Percentiles rank a stretch among this genome's conserved stretches.
phyloP scores from a whole-genome alignment of 306 rosid genomes.

The Datisca glomerata region DNA sequence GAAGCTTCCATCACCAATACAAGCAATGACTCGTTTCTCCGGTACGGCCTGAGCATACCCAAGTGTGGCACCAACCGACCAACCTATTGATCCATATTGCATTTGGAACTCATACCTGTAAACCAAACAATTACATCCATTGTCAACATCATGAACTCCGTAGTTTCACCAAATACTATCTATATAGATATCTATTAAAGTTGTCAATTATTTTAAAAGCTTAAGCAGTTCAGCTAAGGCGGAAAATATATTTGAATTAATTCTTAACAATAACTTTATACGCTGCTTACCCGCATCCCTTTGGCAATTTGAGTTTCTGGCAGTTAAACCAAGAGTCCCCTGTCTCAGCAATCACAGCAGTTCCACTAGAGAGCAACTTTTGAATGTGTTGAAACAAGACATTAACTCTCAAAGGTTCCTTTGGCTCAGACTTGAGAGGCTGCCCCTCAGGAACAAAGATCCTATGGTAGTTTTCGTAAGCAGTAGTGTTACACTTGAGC shows the following conservation, averaged over 20 bases:
- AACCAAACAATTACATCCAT: too few species aligned
- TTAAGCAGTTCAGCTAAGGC: neutral
- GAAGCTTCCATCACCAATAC: slow-evolving; percentile 61
- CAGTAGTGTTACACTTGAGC: slow-evolving; percentile 22
- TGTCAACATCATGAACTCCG: too few species aligned
- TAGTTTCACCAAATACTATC: too few species aligned
- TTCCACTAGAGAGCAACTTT: slow-evolving; percentile 29
- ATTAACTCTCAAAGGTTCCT: slow-evolving; percentile 50
- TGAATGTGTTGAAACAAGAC: slow-evolving; percentile 47
- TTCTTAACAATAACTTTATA: neutral
- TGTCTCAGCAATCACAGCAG: slow-evolving; percentile 60
- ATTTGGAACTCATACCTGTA: slow-evolving; percentile 59
- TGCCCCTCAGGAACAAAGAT: slow-evolving; percentile 50
- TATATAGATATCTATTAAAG: too few species aligned
- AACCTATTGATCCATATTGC: slow-evolving; percentile 62
- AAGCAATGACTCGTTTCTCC: slow-evolving; percentile 39
- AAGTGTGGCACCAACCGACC: slow-evolving; percentile 65
- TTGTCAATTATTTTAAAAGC: too few species aligned
- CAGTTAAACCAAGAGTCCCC: slow-evolving; percentile 73
- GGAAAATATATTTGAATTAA: neutral
- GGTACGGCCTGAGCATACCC: slow-evolving; percentile 56
- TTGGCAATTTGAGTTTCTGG: slow-evolving; percentile 49
- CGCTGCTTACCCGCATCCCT: slow-evolving; percentile 43
- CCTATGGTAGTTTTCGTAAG: slow-evolving; percentile 41
- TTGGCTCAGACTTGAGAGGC: slow-evolving; percentile 35